Base-by-base conservation (phyloP, 140 eudicot genomes). In the Senecio squalidus region DNA sequence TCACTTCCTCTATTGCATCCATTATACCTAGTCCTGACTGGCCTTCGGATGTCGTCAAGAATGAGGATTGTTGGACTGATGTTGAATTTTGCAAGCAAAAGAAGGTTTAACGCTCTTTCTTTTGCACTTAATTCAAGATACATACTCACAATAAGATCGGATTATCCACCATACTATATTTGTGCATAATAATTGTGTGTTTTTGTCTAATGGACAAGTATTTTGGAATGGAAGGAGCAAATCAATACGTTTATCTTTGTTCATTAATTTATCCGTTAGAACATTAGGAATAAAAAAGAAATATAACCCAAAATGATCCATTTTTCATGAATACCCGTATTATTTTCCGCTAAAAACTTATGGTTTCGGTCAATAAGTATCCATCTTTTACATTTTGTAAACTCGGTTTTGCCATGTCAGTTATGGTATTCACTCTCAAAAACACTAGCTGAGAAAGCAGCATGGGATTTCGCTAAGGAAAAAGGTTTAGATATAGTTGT, bases 31-130 rank as follows among this genome's bases (percentile, higher is more conserved):
- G 92, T 72, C 96, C 76, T 44, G 49, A 57, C 43, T 86, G 96
- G 98, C 95, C 94, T 0, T 74, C 88, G 22, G 92, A 83, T 68
- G 72, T 68, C 25, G n/a, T n/a, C n/a, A 84, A 77, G 77, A 76
- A 47, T 23, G 98, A 91, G 74, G 86, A 86, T 27, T 86, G 98
- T 67, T 91, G 96, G 98, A 62, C 98, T 15, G 98, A 91, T 76
- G 78, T 50, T 9, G 98, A 86, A 28, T 86, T 72, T 63, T 91
- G 96, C 86, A 83, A 72, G 68, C 74, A 87, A 50, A 91, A 87
- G 4, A 84, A 70, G 94, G 98, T 86, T 40, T 36, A 28, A 43
- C 15, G 31, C 38, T 61, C 62, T 39, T n/a, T 45, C 45, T 55
- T 64, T 69, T 54, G 36, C 52, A 23, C n/a, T 55, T 43, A 20